A percentile compares a stretch with the other conserved stretches of the same genome.
These are phyloP conservation scores for Durotheca rogersii DNA, from an alignment of 495 filamentous ascomycete species.

Conservation along the genomic window DNA sequence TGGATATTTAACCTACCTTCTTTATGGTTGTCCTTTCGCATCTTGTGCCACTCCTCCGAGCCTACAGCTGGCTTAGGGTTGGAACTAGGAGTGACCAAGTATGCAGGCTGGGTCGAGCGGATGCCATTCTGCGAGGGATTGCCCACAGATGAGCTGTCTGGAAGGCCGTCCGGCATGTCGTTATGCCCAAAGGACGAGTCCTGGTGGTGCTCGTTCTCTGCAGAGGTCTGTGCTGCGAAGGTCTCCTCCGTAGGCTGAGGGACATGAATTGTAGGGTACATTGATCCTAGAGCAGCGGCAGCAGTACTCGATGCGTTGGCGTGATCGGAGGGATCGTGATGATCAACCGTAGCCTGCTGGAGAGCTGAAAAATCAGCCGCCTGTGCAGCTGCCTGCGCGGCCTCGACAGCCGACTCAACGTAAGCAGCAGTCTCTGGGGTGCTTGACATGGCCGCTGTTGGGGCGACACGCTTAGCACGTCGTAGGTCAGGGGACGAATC, in stretches of 20 bases:
- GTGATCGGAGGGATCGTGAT: slow-evolving; percentile 48
- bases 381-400: slow-evolving; percentile 48
- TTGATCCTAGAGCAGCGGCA: slow-evolving; percentile 63
- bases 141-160: slow-evolving; percentile 36
- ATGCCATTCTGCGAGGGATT: slow-evolving; percentile 33
- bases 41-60: slow-evolving; percentile 96
- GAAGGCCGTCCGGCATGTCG: slow-evolving; percentile 42
- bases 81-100: slow-evolving; percentile 27
- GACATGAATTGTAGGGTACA: slow-evolving; percentile 67
- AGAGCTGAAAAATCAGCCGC: slow-evolving; percentile 52
- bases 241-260: slow-evolving; percentile 70
- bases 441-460: slow-evolving; percentile 40
- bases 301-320: slow-evolving; percentile 63
- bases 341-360: slow-evolving; percentile 47
- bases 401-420: slow-evolving; percentile 47
- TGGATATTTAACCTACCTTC: slow-evolving; percentile 66
- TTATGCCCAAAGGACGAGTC: slow-evolving; percentile 35
- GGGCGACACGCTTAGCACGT: slow-evolving; percentile 46
- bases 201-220: slow-evolving; percentile 37
- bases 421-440: slow-evolving; percentile 43
- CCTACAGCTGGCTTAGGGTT: slow-evolving; percentile 81
- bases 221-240: slow-evolving; percentile 52
- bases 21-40: slow-evolving; percentile 98
- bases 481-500: slow-evolving; percentile 47
- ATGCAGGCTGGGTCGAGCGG: slow-evolving; percentile 30